Evolutionary conservation across 2,329 filamentous ascomycete species (phyloP).

Genomic region (Cladophialophora yegresii): DNA sequence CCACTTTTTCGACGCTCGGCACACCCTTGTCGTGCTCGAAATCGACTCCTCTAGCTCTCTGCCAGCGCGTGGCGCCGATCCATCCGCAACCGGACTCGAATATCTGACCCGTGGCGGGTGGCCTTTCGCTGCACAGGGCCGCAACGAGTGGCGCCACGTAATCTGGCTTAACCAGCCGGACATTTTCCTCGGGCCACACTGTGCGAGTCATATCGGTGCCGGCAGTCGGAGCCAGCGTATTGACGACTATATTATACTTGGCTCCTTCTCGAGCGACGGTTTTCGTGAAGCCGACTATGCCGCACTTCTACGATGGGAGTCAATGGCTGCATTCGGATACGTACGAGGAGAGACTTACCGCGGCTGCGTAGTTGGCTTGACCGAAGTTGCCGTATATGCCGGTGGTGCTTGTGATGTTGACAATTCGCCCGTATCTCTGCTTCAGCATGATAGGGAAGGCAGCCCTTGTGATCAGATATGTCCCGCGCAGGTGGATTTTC

Average conservation of each 20-base stretch:
- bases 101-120: conserved; percentile 81
- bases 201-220: conserved; percentile 93
- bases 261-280: conserved; percentile 87
- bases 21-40: conserved; percentile 38
- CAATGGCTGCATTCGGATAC: conserved; percentile 11
- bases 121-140: conserved; percentile 80
- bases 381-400: conserved; percentile 99
- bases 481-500: conserved; percentile 88
- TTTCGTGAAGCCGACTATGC: conserved; percentile 91
- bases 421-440: conserved; percentile 94
- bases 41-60: conserved; percentile 44
- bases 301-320: conserved; percentile 64
- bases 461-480: conserved; percentile 94
- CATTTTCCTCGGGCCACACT: conserved; percentile 92
- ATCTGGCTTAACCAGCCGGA: conserved; percentile 95
- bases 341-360: conserved; percentile 56
- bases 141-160: conserved; percentile 93
- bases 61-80: conserved; percentile 72
- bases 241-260: conserved; percentile 97
- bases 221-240: conserved; percentile 96
- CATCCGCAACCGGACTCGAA: conserved; percentile 95
- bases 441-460: conserved; percentile 97
- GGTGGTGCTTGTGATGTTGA: conserved; percentile 95
- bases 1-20: conserved; percentile 36
- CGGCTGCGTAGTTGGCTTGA: conserved; percentile 93